These are phyloP conservation scores for Acer campestre DNA, from an alignment of 345 rosid genomes.

Conservation along the genomic window DNA sequence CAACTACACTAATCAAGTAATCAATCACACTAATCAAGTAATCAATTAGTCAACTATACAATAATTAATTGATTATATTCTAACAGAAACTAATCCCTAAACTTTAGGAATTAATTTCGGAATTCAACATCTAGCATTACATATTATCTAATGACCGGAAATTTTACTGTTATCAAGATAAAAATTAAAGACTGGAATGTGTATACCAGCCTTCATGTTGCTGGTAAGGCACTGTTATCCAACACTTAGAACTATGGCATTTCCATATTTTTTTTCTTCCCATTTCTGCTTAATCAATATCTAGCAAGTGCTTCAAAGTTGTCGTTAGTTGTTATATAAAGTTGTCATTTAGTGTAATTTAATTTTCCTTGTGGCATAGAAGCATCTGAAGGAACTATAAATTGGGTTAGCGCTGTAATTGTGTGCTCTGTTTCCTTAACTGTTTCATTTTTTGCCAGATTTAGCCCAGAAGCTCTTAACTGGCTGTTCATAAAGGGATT, in stretches of 20 bases:
- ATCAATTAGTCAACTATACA: no score
- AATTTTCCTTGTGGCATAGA: neutral
- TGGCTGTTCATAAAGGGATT: conserved; percentile 92
- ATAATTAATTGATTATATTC: no score
- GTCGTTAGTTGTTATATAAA: neutral
- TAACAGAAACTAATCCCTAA: no score
- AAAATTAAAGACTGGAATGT: neutral
- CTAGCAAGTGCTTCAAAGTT: neutral
- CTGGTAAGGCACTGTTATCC: neutral
- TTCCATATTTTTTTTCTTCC: neutral
- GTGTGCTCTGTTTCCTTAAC: neutral
- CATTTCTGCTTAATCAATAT: neutral
- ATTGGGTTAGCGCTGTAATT: neutral
- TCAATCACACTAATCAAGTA: no score
- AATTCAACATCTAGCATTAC: no score
- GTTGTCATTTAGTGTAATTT: neutral
- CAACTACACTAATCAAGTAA: no score
- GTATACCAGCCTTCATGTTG: neutral
- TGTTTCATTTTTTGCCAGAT: conserved; percentile 46
- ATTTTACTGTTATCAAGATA: no score
- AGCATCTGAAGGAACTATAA: conserved; percentile 7
- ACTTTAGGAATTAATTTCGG: no score
- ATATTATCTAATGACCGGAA: neutral
- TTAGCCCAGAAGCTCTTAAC: conserved; percentile 85
- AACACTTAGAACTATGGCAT: no score